phyloP scores from a whole-genome alignment of 1,284 basidiomycete genomes.

The Ceratobasidium sp. region DNA sequence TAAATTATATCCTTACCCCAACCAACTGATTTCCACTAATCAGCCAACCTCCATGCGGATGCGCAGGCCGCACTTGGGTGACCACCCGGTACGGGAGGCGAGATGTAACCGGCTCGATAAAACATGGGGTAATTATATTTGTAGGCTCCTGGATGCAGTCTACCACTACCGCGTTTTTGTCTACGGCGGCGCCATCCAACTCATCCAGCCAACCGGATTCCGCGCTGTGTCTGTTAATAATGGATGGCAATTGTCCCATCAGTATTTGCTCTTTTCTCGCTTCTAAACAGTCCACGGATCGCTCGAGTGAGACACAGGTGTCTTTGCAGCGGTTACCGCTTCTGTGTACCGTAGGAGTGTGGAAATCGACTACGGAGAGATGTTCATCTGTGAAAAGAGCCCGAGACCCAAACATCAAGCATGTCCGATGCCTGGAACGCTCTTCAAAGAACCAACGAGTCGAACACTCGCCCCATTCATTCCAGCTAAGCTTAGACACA shows the following conservation, averaged over 20 bases:
- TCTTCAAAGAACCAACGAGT: conserved; percentile 10
- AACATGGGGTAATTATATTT: background rate
- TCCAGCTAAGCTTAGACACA: background rate
- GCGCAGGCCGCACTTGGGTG: background rate
- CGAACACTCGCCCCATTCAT: background rate
- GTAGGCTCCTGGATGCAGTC: background rate
- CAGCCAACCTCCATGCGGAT: background rate
- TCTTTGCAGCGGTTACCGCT: background rate
- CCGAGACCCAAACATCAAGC: conserved; percentile 17
- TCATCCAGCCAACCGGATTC: too few species aligned
- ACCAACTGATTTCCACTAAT: background rate
- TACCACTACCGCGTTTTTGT: background rate
- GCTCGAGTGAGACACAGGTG: background rate
- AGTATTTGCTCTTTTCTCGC: too few species aligned
- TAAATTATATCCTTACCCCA: background rate
- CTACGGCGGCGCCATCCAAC: too few species aligned
- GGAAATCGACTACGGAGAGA: conserved; percentile 14
- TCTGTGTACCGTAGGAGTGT: conserved; percentile 5
- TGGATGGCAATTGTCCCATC: too few species aligned
- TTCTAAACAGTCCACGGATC: too few species aligned
- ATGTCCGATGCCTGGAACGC: background rate
- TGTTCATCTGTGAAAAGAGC: background rate
- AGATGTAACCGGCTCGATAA: conserved; percentile 2
- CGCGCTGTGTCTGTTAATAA: too few species aligned
- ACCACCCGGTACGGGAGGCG: too few species aligned